Evolutionary conservation across 805 yeast species (phyloP).

Genomic region (Wickerhamomyces kurtzmanii): DNA sequence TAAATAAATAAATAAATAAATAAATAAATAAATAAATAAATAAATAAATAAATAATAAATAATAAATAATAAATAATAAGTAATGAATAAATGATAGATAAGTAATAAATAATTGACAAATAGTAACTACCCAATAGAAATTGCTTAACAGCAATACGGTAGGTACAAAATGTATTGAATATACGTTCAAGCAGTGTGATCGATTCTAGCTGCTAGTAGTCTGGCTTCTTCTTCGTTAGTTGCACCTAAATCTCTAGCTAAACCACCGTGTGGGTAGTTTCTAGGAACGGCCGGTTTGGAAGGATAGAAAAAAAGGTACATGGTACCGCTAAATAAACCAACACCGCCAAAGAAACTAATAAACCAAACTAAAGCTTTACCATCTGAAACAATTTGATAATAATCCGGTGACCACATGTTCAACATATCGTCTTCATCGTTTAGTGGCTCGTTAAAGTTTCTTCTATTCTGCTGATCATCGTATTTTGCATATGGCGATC

Average conservation of each 20-base stretch:
- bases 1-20: no score
- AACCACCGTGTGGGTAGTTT: constrained; percentile 65
- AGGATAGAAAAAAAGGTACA: constrained; percentile 44
- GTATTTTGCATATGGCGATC: constrained; percentile 63
- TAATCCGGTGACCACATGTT: constrained; percentile 87
- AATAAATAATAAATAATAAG: no score
- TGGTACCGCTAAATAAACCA: constrained; percentile 28
- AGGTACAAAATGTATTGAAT: no score
- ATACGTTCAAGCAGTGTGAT: constrained; percentile 17
- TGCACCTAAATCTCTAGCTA: constrained; percentile 69
- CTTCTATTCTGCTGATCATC: constrained; percentile 79
- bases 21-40: no score
- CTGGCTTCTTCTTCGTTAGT: constrained; percentile 30
- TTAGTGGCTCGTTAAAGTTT: constrained; percentile 64
- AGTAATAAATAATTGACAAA: no score
- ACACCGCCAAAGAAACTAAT: constrained; percentile 44
- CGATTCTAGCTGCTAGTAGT: constrained; percentile 31
- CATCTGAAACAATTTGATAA: constrained; percentile 48
- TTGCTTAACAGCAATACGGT: no score
- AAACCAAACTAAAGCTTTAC: constrained; percentile 50
- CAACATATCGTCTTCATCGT: constrained; percentile 60
- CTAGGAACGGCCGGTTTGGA: constrained; percentile 72
- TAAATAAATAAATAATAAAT: no score
- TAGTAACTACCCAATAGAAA: no score
- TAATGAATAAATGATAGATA: no score